A percentile compares a stretch with the other conserved stretches of the same genome.
Evolutionary conservation across 78 protist genomes (phyloP).

Genomic region (Cavenderia fasciculata): DNA sequence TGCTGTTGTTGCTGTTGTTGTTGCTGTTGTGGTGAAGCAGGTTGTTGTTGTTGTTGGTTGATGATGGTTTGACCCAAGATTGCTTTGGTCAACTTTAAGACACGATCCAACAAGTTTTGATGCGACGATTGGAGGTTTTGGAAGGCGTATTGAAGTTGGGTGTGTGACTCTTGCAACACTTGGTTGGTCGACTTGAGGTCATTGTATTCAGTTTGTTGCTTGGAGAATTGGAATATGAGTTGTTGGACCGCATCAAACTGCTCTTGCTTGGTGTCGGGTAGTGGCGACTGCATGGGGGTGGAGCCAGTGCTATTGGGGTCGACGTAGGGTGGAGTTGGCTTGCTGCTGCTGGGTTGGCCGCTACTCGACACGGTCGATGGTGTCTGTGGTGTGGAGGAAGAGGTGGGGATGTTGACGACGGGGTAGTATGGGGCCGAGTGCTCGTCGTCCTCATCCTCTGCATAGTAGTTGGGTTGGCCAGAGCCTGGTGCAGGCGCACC

Average conservation of each 20-base stretch:
- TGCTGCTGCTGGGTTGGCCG: background rate
- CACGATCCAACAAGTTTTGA: slow-evolving; percentile 64
- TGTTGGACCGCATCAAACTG: slow-evolving; percentile 25
- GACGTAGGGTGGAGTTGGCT: background rate
- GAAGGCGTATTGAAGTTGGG: slow-evolving; percentile 47
- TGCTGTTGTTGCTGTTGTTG: slow-evolving; percentile 1
- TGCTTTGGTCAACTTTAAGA: slow-evolving; percentile 61
- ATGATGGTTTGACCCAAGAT: slow-evolving; percentile 25
- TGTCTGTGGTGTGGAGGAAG: background rate
- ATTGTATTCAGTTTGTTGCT: slow-evolving; percentile 34
- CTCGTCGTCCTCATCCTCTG: slow-evolving; percentile 15
- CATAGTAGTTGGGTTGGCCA: background rate
- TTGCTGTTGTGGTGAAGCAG: background rate
- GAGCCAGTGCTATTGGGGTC: background rate
- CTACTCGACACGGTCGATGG: too few species aligned
- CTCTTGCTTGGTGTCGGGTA: background rate
- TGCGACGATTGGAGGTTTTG: slow-evolving; percentile 67
- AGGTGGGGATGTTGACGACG: background rate
- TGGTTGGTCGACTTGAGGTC: slow-evolving; percentile 45
- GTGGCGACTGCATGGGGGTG: background rate
- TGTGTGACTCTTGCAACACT: slow-evolving; percentile 46
- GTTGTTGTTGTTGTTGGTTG: slow-evolving; percentile 21
- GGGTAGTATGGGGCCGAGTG: background rate
- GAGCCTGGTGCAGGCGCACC: too few species aligned
- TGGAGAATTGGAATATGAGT: slow-evolving; percentile 39